These are phyloP conservation scores for Thelonectria olida DNA, from an alignment of 2,329 filamentous ascomycete species.

Conservation along the genomic window DNA sequence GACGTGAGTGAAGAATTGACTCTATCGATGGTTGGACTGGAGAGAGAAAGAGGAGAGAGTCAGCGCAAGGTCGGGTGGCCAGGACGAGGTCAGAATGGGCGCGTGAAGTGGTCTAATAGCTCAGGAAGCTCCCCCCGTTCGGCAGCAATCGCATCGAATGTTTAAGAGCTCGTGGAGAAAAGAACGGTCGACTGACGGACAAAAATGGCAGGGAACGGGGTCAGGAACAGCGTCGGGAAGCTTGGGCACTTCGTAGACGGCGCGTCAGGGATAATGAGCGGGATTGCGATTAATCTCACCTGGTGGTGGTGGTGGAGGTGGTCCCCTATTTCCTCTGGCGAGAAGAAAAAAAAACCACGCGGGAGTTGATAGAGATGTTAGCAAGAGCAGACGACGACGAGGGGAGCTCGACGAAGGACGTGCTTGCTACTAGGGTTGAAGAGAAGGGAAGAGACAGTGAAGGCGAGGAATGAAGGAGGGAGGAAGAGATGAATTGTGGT, in stretches of 20 bases:
- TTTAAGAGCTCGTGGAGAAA: conserved; percentile 11
- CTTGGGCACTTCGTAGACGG: conserved; percentile 1
- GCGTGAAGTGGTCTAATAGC: conserved; percentile 17
- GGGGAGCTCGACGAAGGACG: conserved; percentile 10
- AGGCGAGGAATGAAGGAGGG: background rate
- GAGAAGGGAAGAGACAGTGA: conserved; percentile 1
- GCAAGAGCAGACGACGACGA: conserved; percentile 16
- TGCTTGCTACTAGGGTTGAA: conserved; percentile 2
- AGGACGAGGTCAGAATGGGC: background rate
- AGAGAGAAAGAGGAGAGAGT: conserved; percentile 3
- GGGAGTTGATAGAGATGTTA: too few species aligned
- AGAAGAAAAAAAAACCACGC: conserved; percentile 13
- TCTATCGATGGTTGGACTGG: conserved; percentile 27
- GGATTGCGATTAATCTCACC: conserved; percentile 25
- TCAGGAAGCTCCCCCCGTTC: background rate
- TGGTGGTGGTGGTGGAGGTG: background rate
- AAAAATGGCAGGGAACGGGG: conserved; percentile 2
- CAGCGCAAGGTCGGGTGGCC: conserved; percentile 6
- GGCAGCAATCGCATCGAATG: conserved; percentile 9
- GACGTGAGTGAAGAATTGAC: conserved; percentile 25
- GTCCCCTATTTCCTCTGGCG: conserved; percentile 22
- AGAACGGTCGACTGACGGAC: conserved; percentile 10
- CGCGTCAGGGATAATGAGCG: conserved; percentile 20
- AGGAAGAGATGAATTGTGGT: conserved; percentile 3
- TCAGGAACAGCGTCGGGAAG: conserved; percentile 12